A percentile compares a stretch with the other conserved stretches of the same genome.
These are phyloP conservation scores for Pseudonectria buxi DNA, from an alignment of 2,329 filamentous ascomycete genomes.

Conservation along the genomic window DNA sequence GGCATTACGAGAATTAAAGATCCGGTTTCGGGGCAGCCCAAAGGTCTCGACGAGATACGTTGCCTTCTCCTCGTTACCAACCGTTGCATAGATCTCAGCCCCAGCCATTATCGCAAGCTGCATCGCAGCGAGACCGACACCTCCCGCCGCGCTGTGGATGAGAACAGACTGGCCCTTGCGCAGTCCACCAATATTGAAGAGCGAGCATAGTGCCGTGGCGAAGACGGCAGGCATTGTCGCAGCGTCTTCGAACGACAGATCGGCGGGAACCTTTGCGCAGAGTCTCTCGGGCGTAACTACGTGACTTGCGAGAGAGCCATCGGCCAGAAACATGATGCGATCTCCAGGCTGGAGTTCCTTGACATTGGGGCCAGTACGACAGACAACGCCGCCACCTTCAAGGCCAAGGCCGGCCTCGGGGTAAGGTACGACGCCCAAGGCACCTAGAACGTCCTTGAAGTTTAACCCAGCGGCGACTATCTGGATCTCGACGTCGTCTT, in stretches of 20 bases:
- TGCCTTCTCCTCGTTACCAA: slow-evolving; percentile 28
- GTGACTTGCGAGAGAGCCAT: slow-evolving; percentile 21
- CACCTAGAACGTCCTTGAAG: slow-evolving; percentile 31
- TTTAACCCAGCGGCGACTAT: slow-evolving; percentile 11
- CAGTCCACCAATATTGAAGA: slow-evolving; percentile 19
- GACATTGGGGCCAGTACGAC: slow-evolving; percentile 20
- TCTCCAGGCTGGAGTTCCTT: slow-evolving; percentile 27
- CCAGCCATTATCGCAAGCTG: slow-evolving; percentile 20
- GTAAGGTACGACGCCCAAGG: slow-evolving; percentile 23
- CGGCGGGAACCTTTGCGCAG: slow-evolving; percentile 30
- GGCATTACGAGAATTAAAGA: slow-evolving; percentile 27
- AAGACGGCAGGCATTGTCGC: slow-evolving; percentile 30
- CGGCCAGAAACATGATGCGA: slow-evolving; percentile 20
- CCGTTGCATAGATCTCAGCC: slow-evolving; percentile 25
- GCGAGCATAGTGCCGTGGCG: slow-evolving; percentile 25
- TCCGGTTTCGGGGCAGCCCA: slow-evolving; percentile 23
- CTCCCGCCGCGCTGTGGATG: slow-evolving; percentile 29
- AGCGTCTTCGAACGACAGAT: slow-evolving; percentile 28
- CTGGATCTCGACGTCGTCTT: slow-evolving; percentile 29
- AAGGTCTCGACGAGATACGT: slow-evolving; percentile 25
- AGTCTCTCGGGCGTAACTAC: slow-evolving; percentile 17
- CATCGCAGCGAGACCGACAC: slow-evolving; percentile 28
- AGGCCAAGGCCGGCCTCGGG: slow-evolving; percentile 17
- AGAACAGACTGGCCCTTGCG: slow-evolving; percentile 22
- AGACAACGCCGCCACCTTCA: slow-evolving; percentile 26